A percentile compares a stretch with the other conserved stretches of the same genome.
Evolutionary conservation across 2,329 filamentous ascomycete genomes (phyloP).

Genomic region (Clonostachys chloroleuca): DNA sequence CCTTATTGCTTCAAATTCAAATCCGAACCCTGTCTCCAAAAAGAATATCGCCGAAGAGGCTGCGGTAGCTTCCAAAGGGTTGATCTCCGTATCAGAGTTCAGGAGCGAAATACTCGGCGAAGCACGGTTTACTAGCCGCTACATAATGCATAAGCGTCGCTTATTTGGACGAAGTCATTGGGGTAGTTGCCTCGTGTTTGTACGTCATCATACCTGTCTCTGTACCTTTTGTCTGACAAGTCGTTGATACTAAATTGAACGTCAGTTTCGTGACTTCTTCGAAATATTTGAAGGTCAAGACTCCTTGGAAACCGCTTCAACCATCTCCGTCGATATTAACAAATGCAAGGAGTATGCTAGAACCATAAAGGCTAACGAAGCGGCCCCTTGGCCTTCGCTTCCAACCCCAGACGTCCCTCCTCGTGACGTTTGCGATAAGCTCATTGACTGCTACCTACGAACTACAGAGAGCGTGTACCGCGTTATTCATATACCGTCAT

Average conservation of each 20-base stretch:
- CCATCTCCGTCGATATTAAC: conserved; percentile 31
- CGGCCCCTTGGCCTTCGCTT: conserved; percentile 39
- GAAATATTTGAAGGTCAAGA: too few species aligned
- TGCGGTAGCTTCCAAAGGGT: too few species aligned
- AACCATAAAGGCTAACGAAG: conserved; percentile 42
- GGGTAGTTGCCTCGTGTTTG: conserved; percentile 15
- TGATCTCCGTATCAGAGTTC: too few species aligned
- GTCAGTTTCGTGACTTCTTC: too few species aligned
- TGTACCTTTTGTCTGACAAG: too few species aligned
- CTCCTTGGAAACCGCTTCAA: conserved; percentile 32
- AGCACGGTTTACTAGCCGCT: not conserved
- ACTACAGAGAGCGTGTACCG: conserved; percentile 52
- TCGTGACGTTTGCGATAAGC: conserved; percentile 37
- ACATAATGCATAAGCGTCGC: conserved; percentile 23
- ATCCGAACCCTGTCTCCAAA: too few species aligned
- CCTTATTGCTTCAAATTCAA: too few species aligned
- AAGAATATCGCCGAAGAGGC: too few species aligned
- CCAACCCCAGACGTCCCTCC: conserved; percentile 30
- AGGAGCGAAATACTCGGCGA: too few species aligned
- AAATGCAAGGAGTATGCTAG: conserved; percentile 49
- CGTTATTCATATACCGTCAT: conserved; percentile 53
- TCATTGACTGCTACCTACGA: conserved; percentile 49
- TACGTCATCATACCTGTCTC: too few species aligned
- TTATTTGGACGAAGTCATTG: conserved; percentile 46
- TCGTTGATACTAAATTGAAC: too few species aligned